Evolutionary conservation across 1,284 basidiomycete genomes (phyloP).

Genomic region (Ceratobasidium sp.): DNA sequence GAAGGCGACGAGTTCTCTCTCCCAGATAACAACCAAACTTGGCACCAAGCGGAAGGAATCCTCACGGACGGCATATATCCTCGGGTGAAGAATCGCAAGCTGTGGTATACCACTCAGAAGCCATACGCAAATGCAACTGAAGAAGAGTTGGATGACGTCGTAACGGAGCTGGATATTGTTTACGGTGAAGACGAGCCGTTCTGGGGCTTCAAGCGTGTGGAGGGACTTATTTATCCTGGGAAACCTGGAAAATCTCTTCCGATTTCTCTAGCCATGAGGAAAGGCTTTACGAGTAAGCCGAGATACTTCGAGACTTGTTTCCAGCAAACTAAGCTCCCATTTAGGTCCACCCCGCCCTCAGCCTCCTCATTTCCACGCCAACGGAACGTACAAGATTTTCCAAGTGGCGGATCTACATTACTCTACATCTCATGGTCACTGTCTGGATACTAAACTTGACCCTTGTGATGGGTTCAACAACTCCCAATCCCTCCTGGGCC

Average conservation of each 20-base stretch:
- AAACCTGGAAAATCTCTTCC: slow-evolving; percentile 30
- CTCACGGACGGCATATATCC: slow-evolving; percentile 60
- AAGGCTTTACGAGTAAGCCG: slow-evolving; percentile 32
- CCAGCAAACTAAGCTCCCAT: slow-evolving; percentile 2
- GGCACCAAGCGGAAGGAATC: slow-evolving; percentile 66
- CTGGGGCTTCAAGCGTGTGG: slow-evolving; percentile 68
- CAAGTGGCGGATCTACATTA: slow-evolving; percentile 92
- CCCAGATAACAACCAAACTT: slow-evolving; percentile 52
- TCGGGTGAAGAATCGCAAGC: slow-evolving; percentile 60
- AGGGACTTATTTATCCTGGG: slow-evolving; percentile 27
- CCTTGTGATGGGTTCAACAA: slow-evolving; percentile 70
- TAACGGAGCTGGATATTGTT: slow-evolving; percentile 88
- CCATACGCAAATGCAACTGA: slow-evolving; percentile 63
- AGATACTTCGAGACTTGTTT: too few relatives aligned
- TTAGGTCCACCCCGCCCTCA: slow-evolving; percentile 71
- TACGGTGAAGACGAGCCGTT: slow-evolving; percentile 81
- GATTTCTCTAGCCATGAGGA: slow-evolving; percentile 28
- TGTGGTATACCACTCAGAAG: slow-evolving; percentile 80
- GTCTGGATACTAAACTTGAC: slow-evolving; percentile 66
- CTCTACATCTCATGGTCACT: slow-evolving; percentile 74
- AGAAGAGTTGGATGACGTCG: slow-evolving; percentile 62
- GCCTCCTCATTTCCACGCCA: slow-evolving; percentile 78
- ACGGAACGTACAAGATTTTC: slow-evolving; percentile 86
- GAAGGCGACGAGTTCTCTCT: slow-evolving; percentile 55
- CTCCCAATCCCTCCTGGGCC: slow-evolving; percentile 71